phyloP scores from a whole-genome alignment of 2,329 filamentous ascomycete species.

The Colletotrichum agaves region DNA sequence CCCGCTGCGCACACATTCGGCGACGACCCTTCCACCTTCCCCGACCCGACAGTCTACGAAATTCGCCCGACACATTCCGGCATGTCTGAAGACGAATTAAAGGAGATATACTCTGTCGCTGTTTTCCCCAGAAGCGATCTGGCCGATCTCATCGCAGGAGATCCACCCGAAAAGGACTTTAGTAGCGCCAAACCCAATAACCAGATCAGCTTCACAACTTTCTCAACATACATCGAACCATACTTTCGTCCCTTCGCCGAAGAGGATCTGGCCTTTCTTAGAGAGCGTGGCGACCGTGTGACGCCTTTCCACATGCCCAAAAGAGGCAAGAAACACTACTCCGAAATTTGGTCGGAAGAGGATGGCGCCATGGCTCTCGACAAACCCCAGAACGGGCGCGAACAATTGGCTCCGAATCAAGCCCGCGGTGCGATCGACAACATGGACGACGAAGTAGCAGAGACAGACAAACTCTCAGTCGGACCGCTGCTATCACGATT shows the following conservation, averaged over 20 bases:
- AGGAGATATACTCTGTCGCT: slow-evolving; percentile 87
- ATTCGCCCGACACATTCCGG: slow-evolving; percentile 79
- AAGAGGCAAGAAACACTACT: slow-evolving; percentile 86
- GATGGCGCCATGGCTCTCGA: slow-evolving; percentile 84
- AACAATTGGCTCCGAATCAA: slow-evolving; percentile 81
- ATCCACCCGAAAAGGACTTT: slow-evolving; percentile 93
- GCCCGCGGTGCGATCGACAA: slow-evolving; percentile 86
- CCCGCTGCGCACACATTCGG: slow-evolving; percentile 91
- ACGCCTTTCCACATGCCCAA: slow-evolving; percentile 88
- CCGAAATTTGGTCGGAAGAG: slow-evolving; percentile 93
- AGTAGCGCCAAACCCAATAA: slow-evolving; percentile 92
- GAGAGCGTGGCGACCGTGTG: slow-evolving; percentile 87
- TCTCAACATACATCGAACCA: slow-evolving; percentile 90
- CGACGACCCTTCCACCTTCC: slow-evolving; percentile 89
- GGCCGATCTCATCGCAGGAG: slow-evolving; percentile 85
- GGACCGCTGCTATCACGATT: slow-evolving; percentile 87
- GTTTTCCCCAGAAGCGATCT: slow-evolving; percentile 85
- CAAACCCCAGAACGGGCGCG: slow-evolving; percentile 67
- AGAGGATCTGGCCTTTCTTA: slow-evolving; percentile 92
- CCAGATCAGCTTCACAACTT: slow-evolving; percentile 93
- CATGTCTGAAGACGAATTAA: slow-evolving; percentile 88
- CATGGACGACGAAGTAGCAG: slow-evolving; percentile 85
- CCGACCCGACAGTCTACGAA: slow-evolving; percentile 93
- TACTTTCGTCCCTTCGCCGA: slow-evolving; percentile 91
- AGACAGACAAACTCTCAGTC: slow-evolving; percentile 89